Conservation (phyloP, 176 grass and related monocot species). For the Rhipidocladum racemiflorum region DNA sequence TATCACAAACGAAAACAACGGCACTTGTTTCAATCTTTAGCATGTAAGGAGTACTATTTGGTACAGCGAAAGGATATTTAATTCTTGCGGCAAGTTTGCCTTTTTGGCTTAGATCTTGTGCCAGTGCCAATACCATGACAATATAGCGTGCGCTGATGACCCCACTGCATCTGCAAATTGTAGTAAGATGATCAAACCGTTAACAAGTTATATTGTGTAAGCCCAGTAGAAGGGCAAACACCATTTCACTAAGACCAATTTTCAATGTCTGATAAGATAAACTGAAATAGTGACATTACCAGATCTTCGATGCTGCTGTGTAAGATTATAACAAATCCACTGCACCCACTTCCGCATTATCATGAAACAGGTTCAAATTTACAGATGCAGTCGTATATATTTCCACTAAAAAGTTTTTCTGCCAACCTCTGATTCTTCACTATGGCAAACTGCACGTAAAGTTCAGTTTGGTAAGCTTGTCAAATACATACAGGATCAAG, state of each 20-base stretch:
- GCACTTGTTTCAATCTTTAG: background rate
- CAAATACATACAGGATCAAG: background rate
- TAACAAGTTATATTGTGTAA: background rate
- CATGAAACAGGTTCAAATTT: conserved; percentile 70
- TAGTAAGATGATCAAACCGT: background rate
- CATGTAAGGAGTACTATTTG: background rate
- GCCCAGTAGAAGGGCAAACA: no score
- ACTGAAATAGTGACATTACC: background rate
- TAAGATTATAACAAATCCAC: conserved; percentile 13
- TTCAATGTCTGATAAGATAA: background rate
- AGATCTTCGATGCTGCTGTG: background rate
- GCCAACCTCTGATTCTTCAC: conserved; percentile 96
- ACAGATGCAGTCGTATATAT: conserved; percentile 92
- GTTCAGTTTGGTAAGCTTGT: conserved; percentile 1
- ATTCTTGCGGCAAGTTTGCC: background rate
- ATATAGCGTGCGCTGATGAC: background rate
- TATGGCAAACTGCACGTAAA: conserved; percentile 80
- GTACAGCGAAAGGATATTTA: background rate
- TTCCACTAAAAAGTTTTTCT: conserved; percentile 87
- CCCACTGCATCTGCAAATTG: conserved; percentile 2
- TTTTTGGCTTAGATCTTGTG: background rate
- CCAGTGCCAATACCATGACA: background rate
- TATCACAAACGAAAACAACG: background rate
- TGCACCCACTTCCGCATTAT: background rate
- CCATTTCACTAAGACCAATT: background rate